These are phyloP conservation scores for Candida wancherniae DNA, from an alignment of 805 yeast species.

Conservation along the genomic window DNA sequence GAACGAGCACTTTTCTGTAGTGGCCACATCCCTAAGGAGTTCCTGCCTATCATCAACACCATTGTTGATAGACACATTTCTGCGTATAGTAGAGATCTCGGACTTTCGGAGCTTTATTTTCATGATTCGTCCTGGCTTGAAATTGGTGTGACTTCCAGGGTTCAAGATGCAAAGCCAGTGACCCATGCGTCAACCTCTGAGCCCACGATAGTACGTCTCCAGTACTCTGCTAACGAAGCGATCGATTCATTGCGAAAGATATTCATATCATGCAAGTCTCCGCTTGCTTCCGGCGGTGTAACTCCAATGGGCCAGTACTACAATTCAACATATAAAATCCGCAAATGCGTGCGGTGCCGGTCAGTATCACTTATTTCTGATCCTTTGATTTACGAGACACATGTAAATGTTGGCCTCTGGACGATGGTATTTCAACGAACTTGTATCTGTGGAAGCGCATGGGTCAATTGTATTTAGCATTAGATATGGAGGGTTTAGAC, in stretches of 20 bases:
- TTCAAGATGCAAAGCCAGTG: neutral
- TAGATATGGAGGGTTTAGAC: too few species aligned
- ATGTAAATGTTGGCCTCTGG: constrained; percentile 41
- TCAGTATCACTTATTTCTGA: constrained; percentile 39
- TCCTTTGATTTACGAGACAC: constrained; percentile 32
- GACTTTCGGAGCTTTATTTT: constrained; percentile 53
- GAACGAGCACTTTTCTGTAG: constrained; percentile 61
- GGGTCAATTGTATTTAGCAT: constrained; percentile 49
- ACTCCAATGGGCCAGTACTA: constrained; percentile 12
- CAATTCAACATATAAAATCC: constrained; percentile 15
- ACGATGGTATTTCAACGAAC: constrained; percentile 65
- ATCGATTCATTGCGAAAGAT: constrained; percentile 38
- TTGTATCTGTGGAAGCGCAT: constrained; percentile 75
- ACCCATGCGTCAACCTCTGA: too few species aligned
- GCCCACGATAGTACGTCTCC: constrained; percentile 15
- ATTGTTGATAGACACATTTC: constrained; percentile 46
- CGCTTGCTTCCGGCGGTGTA: constrained; percentile 10
- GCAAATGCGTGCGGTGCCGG: constrained; percentile 41
- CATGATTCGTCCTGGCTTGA: constrained; percentile 66
- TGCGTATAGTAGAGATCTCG: constrained; percentile 39
- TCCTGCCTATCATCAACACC: constrained; percentile 36
- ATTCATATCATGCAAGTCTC: constrained; percentile 19
- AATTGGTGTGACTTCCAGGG: constrained; percentile 22
- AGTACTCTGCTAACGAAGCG: constrained; percentile 19
- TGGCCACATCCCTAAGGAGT: constrained; percentile 51